These are phyloP conservation scores for Pseudogymnoascus sp. DNA, from an alignment of 2,329 filamentous ascomycete species.

Conservation along the genomic window DNA sequence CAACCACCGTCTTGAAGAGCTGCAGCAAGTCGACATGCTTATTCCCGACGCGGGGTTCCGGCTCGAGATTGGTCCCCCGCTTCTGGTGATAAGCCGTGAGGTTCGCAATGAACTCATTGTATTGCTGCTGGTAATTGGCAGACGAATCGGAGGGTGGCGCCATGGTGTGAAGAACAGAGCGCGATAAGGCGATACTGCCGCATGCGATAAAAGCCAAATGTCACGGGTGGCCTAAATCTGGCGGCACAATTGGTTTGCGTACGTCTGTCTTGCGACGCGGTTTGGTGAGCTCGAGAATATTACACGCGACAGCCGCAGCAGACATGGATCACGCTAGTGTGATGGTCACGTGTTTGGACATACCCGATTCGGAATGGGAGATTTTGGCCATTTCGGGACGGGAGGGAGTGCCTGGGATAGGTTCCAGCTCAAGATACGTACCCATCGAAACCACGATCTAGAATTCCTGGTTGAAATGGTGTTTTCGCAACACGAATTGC, in stretches of 20 bases:
- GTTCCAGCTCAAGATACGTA: not conserved
- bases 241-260: slow-evolving; percentile 6
- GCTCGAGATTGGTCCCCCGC: slow-evolving; percentile 71
- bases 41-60: slow-evolving; percentile 72
- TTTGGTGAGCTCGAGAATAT: slow-evolving; percentile 8
- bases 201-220: not conserved
- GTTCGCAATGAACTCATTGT: slow-evolving; percentile 70
- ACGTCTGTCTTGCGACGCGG: slow-evolving; percentile 8
- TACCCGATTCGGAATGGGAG: not conserved
- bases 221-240: slow-evolving; percentile 6
- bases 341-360: not conserved
- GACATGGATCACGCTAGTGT: slow-evolving; percentile 6
- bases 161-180: not conserved
- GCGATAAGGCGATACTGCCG: slow-evolving; percentile 4
- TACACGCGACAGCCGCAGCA: slow-evolving; percentile 8
- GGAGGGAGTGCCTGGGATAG: not conserved
- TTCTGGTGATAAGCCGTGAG: slow-evolving; percentile 68
- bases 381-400: not conserved
- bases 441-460: not conserved
- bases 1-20: slow-evolving; percentile 70
- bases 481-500: not conserved
- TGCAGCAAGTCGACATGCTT: slow-evolving; percentile 70
- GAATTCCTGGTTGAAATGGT: not conserved
- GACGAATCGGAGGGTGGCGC: not conserved
- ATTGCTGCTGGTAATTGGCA: slow-evolving; percentile 44